Evolutionary conservation across 768 basidiomycete species (phyloP).

Genomic region (Leucogyrophana mollusca): DNA sequence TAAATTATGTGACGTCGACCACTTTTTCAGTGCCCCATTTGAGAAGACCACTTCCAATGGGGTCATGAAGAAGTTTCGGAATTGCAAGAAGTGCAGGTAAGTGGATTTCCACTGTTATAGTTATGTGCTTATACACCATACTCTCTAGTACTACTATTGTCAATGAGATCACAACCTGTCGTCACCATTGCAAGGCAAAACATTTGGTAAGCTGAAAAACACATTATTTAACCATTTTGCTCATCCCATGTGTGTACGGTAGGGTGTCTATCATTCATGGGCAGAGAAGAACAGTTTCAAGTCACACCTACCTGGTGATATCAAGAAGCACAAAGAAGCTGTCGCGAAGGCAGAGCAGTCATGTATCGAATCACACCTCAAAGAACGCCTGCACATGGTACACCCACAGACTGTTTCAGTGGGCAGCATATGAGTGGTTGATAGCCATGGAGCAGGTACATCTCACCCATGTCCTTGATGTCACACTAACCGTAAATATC

Average conservation of each 20-base stretch:
- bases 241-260: not conserved
- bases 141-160: no score
- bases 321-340: constrained; percentile 6
- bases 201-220: no score
- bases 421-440: constrained; percentile 33
- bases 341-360: not conserved
- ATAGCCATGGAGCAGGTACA: constrained; percentile 34
- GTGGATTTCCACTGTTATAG: no score
- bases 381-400: constrained; percentile 13
- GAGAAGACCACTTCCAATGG: no score
- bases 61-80: no score
- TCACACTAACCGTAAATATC: not conserved
- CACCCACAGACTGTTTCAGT: constrained; percentile 20
- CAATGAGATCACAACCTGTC: no score
- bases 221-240: no score
- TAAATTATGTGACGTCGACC: no score
- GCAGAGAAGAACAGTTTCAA: constrained; percentile 8
- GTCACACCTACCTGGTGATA: constrained; percentile 20
- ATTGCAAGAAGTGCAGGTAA: no score
- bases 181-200: no score
- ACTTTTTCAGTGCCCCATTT: no score
- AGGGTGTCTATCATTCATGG: constrained; percentile 8
- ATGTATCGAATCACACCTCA: not conserved
- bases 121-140: no score
- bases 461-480: not conserved